Conservation (phyloP, 345 rosid genomes). For the Sonneratia caseolaris region DNA sequence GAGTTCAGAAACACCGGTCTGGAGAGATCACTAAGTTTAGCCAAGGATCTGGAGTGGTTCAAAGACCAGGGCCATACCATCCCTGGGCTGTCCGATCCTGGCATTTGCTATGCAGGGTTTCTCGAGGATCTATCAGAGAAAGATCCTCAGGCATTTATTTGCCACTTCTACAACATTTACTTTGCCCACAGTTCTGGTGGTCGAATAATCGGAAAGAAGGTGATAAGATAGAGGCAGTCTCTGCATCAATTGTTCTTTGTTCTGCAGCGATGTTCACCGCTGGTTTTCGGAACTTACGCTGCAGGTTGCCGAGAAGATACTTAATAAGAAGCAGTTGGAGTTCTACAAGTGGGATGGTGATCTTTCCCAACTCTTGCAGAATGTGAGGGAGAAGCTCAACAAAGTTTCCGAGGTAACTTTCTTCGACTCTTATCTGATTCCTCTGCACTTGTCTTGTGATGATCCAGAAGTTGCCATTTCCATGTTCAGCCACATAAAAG, state of each 20-base stretch:
- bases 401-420: slow-evolving; percentile 51
- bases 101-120: slow-evolving; percentile 12
- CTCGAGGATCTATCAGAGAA: slow-evolving; percentile 19
- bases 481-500: background rate
- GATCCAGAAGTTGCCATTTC: background rate
- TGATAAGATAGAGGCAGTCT: background rate
- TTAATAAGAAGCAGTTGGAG: slow-evolving; percentile 53
- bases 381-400: slow-evolving; percentile 69
- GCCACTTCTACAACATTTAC: slow-evolving; percentile 25
- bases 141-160: slow-evolving; percentile 19
- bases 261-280: no score
- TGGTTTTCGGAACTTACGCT: background rate
- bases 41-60: slow-evolving; percentile 21
- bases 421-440: no score
- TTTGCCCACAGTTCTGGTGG: slow-evolving; percentile 25
- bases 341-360: slow-evolving; percentile 93
- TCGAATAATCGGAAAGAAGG: slow-evolving; percentile 21
- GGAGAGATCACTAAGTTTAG: slow-evolving; percentile 17
- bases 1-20: slow-evolving; percentile 3
- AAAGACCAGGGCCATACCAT: slow-evolving; percentile 15
- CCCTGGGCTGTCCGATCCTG: slow-evolving; percentile 16
- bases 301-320: slow-evolving; percentile 62
- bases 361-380: slow-evolving; percentile 60
- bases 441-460: background rate
- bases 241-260: no score